Evolutionary conservation across 495 filamentous ascomycete species (phyloP), one percentile per base, ranked within the genome.

Genomic region (Penicillium chermesinum): DNA sequence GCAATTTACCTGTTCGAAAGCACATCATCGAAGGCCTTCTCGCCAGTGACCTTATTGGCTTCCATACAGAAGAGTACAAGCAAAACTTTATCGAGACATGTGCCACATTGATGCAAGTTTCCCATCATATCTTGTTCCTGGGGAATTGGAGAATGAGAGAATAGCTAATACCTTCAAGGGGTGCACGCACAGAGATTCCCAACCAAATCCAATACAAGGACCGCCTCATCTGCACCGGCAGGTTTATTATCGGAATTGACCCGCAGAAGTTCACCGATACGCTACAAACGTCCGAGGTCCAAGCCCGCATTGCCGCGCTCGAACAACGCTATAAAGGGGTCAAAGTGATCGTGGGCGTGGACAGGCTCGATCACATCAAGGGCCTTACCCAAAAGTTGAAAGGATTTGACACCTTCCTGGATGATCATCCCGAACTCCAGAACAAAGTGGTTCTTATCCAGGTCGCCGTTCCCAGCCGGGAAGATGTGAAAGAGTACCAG

Each of bases 401-500:
- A 54, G 89, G 89, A 0, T 84, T 94, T 15, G 89, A 95, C 60
- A 79, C 87, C 12, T 96, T 97, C 67, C 74, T 97, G 27, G 88
- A 87, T 12, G 87, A 95, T 48, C 86, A 97, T 47, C 91, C 91
- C 2, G 90, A 96, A 63, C 85, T 89, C 80, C 84, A 90, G 41
- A 88, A 88, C 38, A 94, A 91, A 62, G 86, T 96, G 8, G 86
- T 94, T 13, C 76, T 97, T 6, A 89, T 97, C 14, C 91, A 96
- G 65, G 88, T 97, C 7, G 91, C 91, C 1, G 87, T 97, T 1
- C 91, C 91, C 2, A 90, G 85, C 54, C 79, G 91, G 27, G 85
- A 90, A 49, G 91, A 97, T 61, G 91, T 97, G 38, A 91, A 96
- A 63, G 91, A 96, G 61, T 96, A 97, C 61, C 88, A 96, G 64